A percentile compares a stretch with the other conserved stretches of the same genome.
Conservation (phyloP, 1,139 yeast species). For the Sporopachydermia cereana region DNA sequence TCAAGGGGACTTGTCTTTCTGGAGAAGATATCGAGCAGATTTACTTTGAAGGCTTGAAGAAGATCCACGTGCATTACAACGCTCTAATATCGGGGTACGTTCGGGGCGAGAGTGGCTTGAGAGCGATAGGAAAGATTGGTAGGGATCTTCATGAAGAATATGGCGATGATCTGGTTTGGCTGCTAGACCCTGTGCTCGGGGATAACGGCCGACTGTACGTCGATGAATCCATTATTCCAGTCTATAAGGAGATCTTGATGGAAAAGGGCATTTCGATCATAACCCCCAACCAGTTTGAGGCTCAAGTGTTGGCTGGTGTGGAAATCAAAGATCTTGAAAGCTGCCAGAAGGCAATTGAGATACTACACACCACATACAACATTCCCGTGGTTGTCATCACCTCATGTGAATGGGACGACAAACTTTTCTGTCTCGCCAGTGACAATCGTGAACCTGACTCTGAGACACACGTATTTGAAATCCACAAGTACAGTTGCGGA, state of each 20-base stretch:
- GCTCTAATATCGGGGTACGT: conserved; percentile 65
- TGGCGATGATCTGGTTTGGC: conserved; percentile 31
- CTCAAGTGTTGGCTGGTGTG: conserved; percentile 55
- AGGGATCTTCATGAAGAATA: conserved; percentile 16
- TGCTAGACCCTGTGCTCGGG: conserved; percentile 90
- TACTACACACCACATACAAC: conserved; percentile 37
- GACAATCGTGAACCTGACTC: neutral
- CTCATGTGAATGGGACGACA: conserved; percentile 28
- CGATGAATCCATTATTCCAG: conserved; percentile 51
- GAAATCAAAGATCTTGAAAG: conserved; percentile 31
- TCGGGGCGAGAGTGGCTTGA: conserved; percentile 44
- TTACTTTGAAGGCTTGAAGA: conserved; percentile 33
- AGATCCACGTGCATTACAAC: conserved; percentile 37
- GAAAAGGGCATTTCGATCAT: conserved; percentile 47
- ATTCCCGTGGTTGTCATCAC: conserved; percentile 64
- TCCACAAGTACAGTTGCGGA: conserved; percentile 7
- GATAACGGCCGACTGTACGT: conserved; percentile 83
- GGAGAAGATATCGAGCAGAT: conserved; percentile 31
- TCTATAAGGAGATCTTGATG: conserved; percentile 45
- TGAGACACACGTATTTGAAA: conserved; percentile 6
- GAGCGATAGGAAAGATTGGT: conserved; percentile 35
- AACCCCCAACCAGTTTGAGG: conserved; percentile 89
- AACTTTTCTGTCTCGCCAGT: conserved; percentile 1
- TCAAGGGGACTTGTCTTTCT: conserved; percentile 33
- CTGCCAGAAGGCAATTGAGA: conserved; percentile 35